Conservation (phyloP, 805 yeast species). For the Starmera caribaea region DNA sequence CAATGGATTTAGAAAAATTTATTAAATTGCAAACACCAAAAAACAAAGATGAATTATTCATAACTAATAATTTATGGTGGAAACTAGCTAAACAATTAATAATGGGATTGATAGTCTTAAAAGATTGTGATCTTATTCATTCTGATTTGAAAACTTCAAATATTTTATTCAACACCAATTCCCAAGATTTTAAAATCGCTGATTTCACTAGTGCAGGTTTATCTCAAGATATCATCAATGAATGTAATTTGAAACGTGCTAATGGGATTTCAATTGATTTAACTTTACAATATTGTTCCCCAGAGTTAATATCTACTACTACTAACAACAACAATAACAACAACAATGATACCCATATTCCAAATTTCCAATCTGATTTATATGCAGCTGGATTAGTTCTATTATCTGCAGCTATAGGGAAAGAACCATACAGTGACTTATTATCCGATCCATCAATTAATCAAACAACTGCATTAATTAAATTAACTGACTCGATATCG, state of each 20-base stretch:
- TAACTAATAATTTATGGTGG: slow-evolving; percentile 23
- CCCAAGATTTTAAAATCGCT: slow-evolving; percentile 27
- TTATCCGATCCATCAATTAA: slow-evolving; percentile 4
- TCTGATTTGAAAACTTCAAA: slow-evolving; percentile 41
- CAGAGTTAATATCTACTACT: slow-evolving; percentile 27
- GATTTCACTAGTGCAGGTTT: slow-evolving; percentile 36
- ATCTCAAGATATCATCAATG: slow-evolving; percentile 9
- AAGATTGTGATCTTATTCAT: slow-evolving; percentile 27
- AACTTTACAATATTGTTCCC: slow-evolving; percentile 37
- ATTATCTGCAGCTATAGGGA: slow-evolving; percentile 35
- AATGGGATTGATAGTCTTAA: slow-evolving; percentile 17
- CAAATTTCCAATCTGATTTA: slow-evolving; percentile 30
- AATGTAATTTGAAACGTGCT: slow-evolving; percentile 9
- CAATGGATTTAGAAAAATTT: slow-evolving; percentile 15
- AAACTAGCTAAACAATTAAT: slow-evolving; percentile 19
- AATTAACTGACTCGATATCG: slow-evolving; percentile 23
- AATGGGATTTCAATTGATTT: slow-evolving; percentile 19
- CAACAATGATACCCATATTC: slow-evolving; percentile 13
- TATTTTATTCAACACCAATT: slow-evolving; percentile 21
- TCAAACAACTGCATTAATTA: slow-evolving; percentile 4
- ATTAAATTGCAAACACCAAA: slow-evolving; percentile 12
- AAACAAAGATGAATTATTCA: too few relatives aligned
- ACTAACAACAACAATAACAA: too few relatives aligned
- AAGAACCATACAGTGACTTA: slow-evolving; percentile 28
- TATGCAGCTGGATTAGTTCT: slow-evolving; percentile 38